Conservation (phyloP, 208 protist species). For the Phytomonas sp. region DNA sequence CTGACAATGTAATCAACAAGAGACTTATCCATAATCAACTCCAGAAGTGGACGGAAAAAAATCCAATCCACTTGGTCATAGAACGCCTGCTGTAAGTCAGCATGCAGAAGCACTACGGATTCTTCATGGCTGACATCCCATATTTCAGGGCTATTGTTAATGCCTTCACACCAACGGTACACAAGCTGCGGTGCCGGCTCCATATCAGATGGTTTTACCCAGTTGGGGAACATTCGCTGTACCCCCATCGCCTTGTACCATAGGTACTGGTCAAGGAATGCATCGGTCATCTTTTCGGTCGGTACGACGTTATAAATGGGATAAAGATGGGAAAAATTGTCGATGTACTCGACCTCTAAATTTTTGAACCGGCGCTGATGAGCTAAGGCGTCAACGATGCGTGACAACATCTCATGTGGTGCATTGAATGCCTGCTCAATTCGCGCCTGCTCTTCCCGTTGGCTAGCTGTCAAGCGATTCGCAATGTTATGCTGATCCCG, state of each 20-base stretch:
- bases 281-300: slow-evolving; percentile 99
- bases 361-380: slow-evolving; percentile 99
- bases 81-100: slow-evolving; percentile 95
- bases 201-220: slow-evolving; percentile 99
- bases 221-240: slow-evolving; percentile 99
- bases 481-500: slow-evolving; percentile 99
- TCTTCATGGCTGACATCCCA: slow-evolving; percentile 98
- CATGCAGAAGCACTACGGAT: slow-evolving; percentile 97
- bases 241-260: slow-evolving; percentile 99
- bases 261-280: slow-evolving; percentile 99
- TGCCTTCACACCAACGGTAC: slow-evolving; percentile 99
- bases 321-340: slow-evolving; percentile 99
- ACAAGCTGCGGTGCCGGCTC: slow-evolving; percentile 98
- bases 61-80: slow-evolving; percentile 99
- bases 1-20: slow-evolving; percentile 99
- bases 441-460: slow-evolving; percentile 99
- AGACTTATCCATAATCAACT: slow-evolving; percentile 99
- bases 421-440: slow-evolving; percentile 99
- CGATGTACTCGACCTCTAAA: slow-evolving; percentile 99
- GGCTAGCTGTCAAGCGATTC: slow-evolving; percentile 95
- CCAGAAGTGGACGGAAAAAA: slow-evolving; percentile 98
- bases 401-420: slow-evolving; percentile 97
- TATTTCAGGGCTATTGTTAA: slow-evolving; percentile 98
- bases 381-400: slow-evolving; percentile 99
- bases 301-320: slow-evolving; percentile 99